These are phyloP conservation scores for Jatropha curcas DNA, from an alignment of 345 rosid genomes.

Conservation along the genomic window DNA sequence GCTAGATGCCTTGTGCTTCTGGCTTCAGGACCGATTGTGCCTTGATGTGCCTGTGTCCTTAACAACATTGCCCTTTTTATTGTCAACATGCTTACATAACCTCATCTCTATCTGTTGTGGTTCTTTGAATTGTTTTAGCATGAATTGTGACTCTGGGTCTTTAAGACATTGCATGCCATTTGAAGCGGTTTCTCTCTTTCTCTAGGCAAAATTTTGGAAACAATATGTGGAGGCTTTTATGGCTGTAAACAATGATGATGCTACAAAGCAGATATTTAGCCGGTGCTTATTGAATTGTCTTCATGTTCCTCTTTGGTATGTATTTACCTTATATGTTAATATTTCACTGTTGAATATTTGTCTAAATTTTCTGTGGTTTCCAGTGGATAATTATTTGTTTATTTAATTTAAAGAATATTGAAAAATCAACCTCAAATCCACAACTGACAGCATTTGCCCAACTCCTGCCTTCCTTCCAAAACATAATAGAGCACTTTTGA, in stretches of 20 bases:
- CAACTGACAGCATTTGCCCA: not conserved
- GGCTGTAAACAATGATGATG: conserved; percentile 82
- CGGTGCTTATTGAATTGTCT: conserved; percentile 89
- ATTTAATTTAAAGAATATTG: too few relatives aligned
- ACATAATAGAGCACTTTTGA: not conserved
- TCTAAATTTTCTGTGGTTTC: not conserved
- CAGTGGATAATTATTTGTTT: not conserved
- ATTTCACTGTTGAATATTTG: conserved; percentile 5
- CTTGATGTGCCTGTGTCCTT: too few relatives aligned
- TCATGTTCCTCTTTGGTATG: conserved; percentile 93
- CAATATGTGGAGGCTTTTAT: conserved; percentile 92
- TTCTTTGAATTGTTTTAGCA: not conserved
- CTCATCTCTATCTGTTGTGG: not conserved
- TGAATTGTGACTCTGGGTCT: not conserved
- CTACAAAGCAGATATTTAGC: conserved; percentile 89
- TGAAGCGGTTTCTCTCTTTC: conserved; percentile 10
- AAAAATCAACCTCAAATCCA: not conserved
- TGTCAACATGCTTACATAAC: not conserved
- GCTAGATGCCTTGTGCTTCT: too few relatives aligned
- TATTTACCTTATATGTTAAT: conserved; percentile 3
- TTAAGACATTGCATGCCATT: not conserved
- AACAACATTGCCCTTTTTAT: too few relatives aligned
- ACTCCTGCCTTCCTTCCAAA: not conserved
- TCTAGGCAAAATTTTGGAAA: conserved; percentile 93
- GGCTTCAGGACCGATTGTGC: too few relatives aligned